Percentiles rank a stretch among this genome's conserved stretches.
phyloP scores from a whole-genome alignment of 2,329 filamentous ascomycete genomes.

The Stemphylium lycopersici region DNA sequence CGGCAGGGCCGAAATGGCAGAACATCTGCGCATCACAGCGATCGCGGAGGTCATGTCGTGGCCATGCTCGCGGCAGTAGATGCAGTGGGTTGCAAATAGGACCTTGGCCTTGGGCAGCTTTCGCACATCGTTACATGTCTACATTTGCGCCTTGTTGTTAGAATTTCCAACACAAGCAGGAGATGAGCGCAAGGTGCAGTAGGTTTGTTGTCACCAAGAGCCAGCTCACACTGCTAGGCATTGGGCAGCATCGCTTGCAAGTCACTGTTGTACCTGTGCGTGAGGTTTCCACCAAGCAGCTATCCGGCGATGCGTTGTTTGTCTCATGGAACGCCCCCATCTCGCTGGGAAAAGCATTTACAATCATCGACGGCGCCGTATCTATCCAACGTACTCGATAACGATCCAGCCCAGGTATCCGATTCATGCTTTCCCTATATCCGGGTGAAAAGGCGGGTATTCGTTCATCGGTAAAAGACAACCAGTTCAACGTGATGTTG shows the following conservation, averaged over 20 bases:
- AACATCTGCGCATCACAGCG: not conserved
- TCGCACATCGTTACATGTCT: not conserved
- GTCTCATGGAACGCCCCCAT: conserved; percentile 1
- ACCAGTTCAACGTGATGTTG: not conserved
- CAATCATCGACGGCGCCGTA: not conserved
- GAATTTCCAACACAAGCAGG: conserved; percentile 17
- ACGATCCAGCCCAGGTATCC: not conserved
- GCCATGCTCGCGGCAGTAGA: no score
- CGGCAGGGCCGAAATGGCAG: not conserved
- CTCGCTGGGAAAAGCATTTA: not conserved
- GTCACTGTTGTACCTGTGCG: conserved; percentile 25
- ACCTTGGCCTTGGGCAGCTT: not conserved
- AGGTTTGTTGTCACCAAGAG: conserved; percentile 11
- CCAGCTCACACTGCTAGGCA: conserved; percentile 11
- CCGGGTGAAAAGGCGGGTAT: not conserved
- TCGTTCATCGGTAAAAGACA: not conserved
- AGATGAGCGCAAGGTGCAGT: conserved; percentile 36
- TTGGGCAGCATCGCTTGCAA: conserved; percentile 24
- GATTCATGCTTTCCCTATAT: not conserved
- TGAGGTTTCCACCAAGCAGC: conserved; percentile 20
- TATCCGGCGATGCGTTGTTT: conserved; percentile 24
- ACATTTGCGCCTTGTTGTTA: not conserved
- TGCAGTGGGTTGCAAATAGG: no score
- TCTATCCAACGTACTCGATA: not conserved
- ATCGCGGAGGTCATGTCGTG: not conserved